Base-by-base conservation (phyloP, 2,329 filamentous ascomycete genomes). In the Exophiala lecanii-corni region DNA sequence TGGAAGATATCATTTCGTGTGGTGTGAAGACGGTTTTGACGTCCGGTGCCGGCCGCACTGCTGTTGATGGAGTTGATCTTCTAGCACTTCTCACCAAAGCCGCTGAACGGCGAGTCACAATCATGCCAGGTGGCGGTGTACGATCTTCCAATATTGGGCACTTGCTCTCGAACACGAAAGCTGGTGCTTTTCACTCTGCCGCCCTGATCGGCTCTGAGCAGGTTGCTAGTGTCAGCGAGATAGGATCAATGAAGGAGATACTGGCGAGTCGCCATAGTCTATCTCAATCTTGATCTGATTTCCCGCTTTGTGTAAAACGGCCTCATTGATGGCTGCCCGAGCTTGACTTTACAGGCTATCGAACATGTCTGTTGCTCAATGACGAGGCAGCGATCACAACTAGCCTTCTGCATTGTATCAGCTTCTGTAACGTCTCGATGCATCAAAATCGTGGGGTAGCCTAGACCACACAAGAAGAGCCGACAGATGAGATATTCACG, bases 101-200 rank as follows among this genome's bases (percentile, higher is more conserved):
- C 9, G 40, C 50, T n/a, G 39, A 18, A 9, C 31, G 28, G 13
- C 37, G 55, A 20, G 60, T 74, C 21, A 55, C 60, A 1, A 58
- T 79, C 17, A 73, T 78, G 44, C 58, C 70, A 12, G 75, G 74
- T 0, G 74, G 74, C 28, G 71, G 73, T 1, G 64, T 79, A 4
- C 62, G 74, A 36, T 60, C 67, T 16, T 52, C 33, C 4, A 76
- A 75, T 58, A 43, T 73, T 7, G 36, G 4, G 18, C 7, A 23
- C 15, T 18, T 48, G 2, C 23, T 39, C 19, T 9, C 19, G 16
- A 17, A 16, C 15, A 48, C 40, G 12, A n/a, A 30, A 12, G 41
- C 41, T 15, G 17, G 25, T 2, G 33, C 34, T n/a, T 46, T 23
- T 41, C 43, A 46, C 20, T 46, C 43, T 38, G 41, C 43, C 3